Percentiles rank a stretch among this genome's conserved stretches.
Evolutionary conservation across 257 asterid species (phyloP).

Genomic region (Jasminum sambac): DNA sequence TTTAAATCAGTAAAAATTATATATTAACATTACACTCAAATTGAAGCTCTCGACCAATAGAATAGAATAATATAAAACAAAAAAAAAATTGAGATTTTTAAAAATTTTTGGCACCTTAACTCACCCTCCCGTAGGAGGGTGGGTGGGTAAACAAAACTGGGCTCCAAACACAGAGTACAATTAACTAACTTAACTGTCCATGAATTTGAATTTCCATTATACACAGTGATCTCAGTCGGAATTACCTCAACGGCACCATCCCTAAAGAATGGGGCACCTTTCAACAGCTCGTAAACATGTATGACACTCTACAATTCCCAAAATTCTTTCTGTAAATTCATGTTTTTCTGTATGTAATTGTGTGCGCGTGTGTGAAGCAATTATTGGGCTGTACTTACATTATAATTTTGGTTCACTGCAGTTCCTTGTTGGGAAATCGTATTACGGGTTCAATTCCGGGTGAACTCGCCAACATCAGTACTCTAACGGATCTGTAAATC

Average conservation of each 20-base stretch:
- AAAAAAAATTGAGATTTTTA: too few relatives aligned
- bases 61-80: too few relatives aligned
- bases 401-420: constrained; percentile 31
- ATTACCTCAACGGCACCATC: constrained; percentile 69
- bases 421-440: constrained; percentile 61
- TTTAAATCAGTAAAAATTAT: too few relatives aligned
- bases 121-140: too few relatives aligned
- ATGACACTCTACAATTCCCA: constrained; percentile 17
- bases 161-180: not conserved
- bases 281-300: constrained; percentile 54
- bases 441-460: constrained; percentile 56
- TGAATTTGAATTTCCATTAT: constrained; percentile 9
- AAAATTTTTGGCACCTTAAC: too few relatives aligned
- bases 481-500: constrained; percentile 51
- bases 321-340: not conserved
- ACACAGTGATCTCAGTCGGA: constrained; percentile 60
- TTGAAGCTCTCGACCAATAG: too few relatives aligned
- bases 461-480: constrained; percentile 60
- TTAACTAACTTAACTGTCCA: constrained; percentile 17
- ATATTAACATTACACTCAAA: too few relatives aligned
- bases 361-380: not conserved
- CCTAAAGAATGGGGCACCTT: constrained; percentile 76
- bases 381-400: not conserved
- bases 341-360: not conserved
- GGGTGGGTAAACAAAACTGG: too few relatives aligned